phyloP scores from a whole-genome alignment of 768 basidiomycete genomes.

The Clitopilus passeckerianus region DNA sequence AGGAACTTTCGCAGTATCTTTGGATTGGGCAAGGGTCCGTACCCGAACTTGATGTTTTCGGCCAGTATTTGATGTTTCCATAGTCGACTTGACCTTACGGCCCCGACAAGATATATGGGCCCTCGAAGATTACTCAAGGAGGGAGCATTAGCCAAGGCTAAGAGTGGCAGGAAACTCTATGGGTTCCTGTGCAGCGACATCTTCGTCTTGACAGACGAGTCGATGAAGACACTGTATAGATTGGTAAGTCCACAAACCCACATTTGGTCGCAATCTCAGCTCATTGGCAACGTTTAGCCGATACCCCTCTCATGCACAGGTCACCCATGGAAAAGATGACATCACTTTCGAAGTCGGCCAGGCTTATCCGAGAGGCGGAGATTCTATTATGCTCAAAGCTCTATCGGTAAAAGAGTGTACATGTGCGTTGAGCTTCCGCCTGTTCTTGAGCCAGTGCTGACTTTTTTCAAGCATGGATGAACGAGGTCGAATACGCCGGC shows the following conservation, averaged over 20 bases:
- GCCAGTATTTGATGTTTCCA: neutral
- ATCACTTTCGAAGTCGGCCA: slow-evolving; percentile 60
- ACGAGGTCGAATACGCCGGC: slow-evolving; percentile 28
- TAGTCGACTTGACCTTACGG: slow-evolving; percentile 79
- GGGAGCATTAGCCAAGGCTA: slow-evolving; percentile 73
- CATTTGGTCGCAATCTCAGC: neutral
- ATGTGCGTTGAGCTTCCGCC: neutral
- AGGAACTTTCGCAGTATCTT: slow-evolving; percentile 68
- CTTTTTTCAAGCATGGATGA: slow-evolving; percentile 19
- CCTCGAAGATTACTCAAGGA: slow-evolving; percentile 76
- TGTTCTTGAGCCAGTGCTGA: too few species aligned
- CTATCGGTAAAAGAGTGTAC: slow-evolving; percentile 12
- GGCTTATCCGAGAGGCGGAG: slow-evolving; percentile 71
- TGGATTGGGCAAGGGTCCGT: slow-evolving; percentile 85
- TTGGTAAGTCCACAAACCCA: slow-evolving; percentile 50
- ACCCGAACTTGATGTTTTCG: slow-evolving; percentile 20
- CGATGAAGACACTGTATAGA: slow-evolving; percentile 66
- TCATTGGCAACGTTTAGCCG: slow-evolving; percentile 15
- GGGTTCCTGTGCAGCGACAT: slow-evolving; percentile 88
- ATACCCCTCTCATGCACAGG: neutral
- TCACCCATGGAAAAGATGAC: slow-evolving; percentile 44
- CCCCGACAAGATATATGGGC: slow-evolving; percentile 82
- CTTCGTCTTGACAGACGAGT: slow-evolving; percentile 76
- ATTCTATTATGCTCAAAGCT: slow-evolving; percentile 51
- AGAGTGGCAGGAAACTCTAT: slow-evolving; percentile 75